Evolutionary conservation across 2,329 filamentous ascomycete species (phyloP), one percentile per base, ranked within the genome.

Genomic region (Tolypocladium pustulatum): DNA sequence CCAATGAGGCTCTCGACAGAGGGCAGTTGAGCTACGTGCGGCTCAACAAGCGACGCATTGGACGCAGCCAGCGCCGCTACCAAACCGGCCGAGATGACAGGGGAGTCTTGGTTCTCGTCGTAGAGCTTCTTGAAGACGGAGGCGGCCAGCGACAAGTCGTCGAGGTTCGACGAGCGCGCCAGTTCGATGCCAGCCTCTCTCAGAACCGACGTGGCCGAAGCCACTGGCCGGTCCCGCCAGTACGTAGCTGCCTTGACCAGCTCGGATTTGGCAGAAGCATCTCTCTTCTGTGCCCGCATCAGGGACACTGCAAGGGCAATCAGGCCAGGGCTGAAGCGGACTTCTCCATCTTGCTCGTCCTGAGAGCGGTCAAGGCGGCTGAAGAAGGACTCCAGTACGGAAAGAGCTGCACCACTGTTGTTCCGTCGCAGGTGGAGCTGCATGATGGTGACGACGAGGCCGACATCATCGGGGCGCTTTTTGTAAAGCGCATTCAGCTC

Each of bases 121-220:
- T 88, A 82, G 15, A 97, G 80, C 54, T 81, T 81, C 56, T 83
- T 80, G 72, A 97, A 97, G 9, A 94, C 87, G n/a, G 88, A 82
- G 3, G 85, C 85, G 0, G 94, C 92, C 0, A 84, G 78, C 17
- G 80, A 72, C 32, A 91, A 76, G 64, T 96, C 89, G 20, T 87
- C 80, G 0, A 78, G 70, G 54, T 86, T 82, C 8, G 86, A 82
- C 0, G 90, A 96, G 63, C 87, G 85, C 54, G 97, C 83, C 12
- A 97, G 82, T 54, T 91, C 86, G 49, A 88, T 81, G n/a, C 90
- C 93, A 9, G 92, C 91, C 58, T 91, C 90, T 59, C 86, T 85
- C 56, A 96, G 79, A 7, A 97, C 82, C 0, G 88, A 82, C n/a
- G 80, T 73, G 0, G 85, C 71, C 2, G 68, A 62, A 20, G 61